These are phyloP conservation scores for Gigaspora rosea DNA, from an alignment of 192 early-diverging fungal genomes.

Conservation along the genomic window DNA sequence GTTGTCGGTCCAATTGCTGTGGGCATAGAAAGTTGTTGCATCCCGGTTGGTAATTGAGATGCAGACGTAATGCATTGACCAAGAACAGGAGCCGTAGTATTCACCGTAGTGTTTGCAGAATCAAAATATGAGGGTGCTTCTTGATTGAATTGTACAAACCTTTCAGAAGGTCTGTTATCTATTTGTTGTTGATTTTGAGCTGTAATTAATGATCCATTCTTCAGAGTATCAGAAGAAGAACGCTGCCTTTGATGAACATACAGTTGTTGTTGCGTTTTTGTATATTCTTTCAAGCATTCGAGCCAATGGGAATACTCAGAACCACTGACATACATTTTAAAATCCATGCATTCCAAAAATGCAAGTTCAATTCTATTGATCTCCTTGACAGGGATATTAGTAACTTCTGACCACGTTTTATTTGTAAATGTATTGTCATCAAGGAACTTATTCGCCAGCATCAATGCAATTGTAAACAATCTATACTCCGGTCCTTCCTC, in stretches of 20 bases:
- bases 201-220: no score
- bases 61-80: no score
- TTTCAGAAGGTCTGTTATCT: no score
- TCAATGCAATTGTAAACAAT: conserved; percentile 55
- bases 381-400: conserved; percentile 79
- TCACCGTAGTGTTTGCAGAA: no score
- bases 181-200: no score
- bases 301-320: conserved; percentile 73
- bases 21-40: background rate
- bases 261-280: conserved; percentile 25
- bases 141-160: no score
- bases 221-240: no score
- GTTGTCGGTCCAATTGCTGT: no score
- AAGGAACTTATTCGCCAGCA: conserved; percentile 77
- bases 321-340: conserved; percentile 69
- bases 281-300: conserved; percentile 44
- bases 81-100: no score
- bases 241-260: no score
- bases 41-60: no score
- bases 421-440: conserved; percentile 91
- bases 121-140: no score
- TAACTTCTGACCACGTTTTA: conserved; percentile 86
- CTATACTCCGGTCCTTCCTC: conserved; percentile 59
- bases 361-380: conserved; percentile 84
- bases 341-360: conserved; percentile 75